These are phyloP conservation scores for Coffea canephora DNA, from an alignment of 257 asterid genomes.

Conservation along the genomic window DNA sequence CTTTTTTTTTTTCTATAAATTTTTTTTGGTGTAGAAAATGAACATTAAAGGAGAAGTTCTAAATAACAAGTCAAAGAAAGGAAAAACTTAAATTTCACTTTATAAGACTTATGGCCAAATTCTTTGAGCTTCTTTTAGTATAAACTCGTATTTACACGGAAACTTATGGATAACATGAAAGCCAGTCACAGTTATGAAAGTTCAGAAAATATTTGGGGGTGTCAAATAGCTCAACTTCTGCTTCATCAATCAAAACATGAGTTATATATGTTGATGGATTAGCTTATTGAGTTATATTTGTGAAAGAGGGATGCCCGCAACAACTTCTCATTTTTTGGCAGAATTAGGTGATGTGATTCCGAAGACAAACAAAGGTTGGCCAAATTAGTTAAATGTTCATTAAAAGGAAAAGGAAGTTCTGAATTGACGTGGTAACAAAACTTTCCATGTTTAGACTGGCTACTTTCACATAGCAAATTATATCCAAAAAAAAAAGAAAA, in stretches of 20 bases:
- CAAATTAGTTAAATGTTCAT: background rate
- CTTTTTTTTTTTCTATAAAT: background rate
- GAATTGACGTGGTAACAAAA: background rate
- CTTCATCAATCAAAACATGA: background rate
- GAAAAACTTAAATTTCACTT: background rate
- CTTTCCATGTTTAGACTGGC: background rate
- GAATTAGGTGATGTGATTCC: background rate
- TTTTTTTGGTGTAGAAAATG: background rate
- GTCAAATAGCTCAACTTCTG: background rate
- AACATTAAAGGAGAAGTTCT: background rate
- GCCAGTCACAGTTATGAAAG: background rate
- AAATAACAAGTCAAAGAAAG: background rate
- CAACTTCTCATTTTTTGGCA: background rate
- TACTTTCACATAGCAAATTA: background rate
- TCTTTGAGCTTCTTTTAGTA: background rate
- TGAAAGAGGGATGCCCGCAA: background rate
- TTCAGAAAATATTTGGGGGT: background rate
- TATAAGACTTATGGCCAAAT: background rate
- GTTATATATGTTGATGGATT: background rate
- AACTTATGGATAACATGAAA: background rate
- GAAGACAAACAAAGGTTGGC: background rate
- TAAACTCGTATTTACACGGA: background rate
- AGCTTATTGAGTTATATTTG: background rate
- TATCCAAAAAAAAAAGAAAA: too few species aligned
- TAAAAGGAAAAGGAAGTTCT: background rate